Conservation (phyloP, 208 protist genomes). For the Acanthamoeba lenticulata region DNA sequence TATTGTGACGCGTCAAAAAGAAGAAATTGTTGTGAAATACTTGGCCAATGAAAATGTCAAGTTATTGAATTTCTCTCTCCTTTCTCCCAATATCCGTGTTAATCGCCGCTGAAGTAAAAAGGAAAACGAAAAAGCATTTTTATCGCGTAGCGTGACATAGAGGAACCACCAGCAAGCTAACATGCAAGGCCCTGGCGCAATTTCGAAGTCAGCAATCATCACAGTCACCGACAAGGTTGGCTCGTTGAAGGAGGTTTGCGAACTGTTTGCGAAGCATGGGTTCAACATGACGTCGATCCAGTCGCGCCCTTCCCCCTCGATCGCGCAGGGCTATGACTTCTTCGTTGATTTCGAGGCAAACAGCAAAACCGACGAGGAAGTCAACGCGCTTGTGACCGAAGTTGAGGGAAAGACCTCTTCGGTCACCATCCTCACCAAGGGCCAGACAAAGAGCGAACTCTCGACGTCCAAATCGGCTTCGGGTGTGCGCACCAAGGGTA, state of each 20-base stretch:
- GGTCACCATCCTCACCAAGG: slow-evolving; percentile 60
- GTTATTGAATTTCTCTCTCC: no score
- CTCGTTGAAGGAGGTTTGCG: slow-evolving; percentile 50
- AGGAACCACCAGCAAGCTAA: no score
- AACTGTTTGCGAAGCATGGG: slow-evolving; percentile 3
- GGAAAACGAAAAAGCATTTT: no score
- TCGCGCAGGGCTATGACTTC: slow-evolving; percentile 40
- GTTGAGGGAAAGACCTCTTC: not conserved
- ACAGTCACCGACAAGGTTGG: slow-evolving; percentile 45
- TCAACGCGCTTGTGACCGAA: not conserved
- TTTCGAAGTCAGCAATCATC: not conserved
- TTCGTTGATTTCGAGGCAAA: slow-evolving; percentile 35
- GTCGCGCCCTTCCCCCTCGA: not conserved
- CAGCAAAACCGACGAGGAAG: slow-evolving; percentile 26
- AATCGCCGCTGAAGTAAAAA: no score
- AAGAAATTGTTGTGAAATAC: no score
- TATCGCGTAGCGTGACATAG: no score
- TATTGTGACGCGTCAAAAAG: no score
- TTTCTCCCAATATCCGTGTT: no score
- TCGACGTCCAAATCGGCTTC: not conserved
- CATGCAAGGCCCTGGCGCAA: not conserved
- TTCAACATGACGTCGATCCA: slow-evolving; percentile 63
- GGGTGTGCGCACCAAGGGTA: not conserved
- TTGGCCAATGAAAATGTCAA: no score
- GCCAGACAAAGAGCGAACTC: not conserved